These are phyloP conservation scores for Cryptococcus sp. DNA, from an alignment of 1,284 basidiomycete genomes.

Conservation along the genomic window DNA sequence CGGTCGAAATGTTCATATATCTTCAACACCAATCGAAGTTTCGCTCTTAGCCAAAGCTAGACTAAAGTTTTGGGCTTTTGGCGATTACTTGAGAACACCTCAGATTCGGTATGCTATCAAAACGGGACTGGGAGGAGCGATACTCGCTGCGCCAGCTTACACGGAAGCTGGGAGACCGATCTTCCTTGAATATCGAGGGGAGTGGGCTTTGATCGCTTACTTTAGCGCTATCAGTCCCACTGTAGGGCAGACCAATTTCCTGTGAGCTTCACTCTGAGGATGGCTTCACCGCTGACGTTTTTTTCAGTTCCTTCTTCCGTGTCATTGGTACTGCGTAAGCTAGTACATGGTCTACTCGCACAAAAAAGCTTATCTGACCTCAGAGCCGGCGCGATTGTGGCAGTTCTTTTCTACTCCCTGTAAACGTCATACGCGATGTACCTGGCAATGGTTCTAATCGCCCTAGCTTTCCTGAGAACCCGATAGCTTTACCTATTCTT, in stretches of 20 bases:
- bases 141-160: constrained; percentile 81
- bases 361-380: constrained; percentile 7
- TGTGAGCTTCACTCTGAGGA: constrained; percentile 50
- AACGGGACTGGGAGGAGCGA: constrained; percentile 59
- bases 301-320: constrained; percentile 54
- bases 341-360: neutral
- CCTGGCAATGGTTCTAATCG: no score
- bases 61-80: constrained; percentile 69
- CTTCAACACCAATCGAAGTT: constrained; percentile 51
- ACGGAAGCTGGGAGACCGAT: constrained; percentile 68
- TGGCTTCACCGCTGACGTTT: no score
- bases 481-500: constrained; percentile 68
- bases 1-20: constrained; percentile 76
- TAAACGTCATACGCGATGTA: constrained; percentile 7
- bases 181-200: constrained; percentile 76
- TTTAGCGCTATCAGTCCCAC: constrained; percentile 86
- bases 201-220: constrained; percentile 92
- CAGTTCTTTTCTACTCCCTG: constrained; percentile 63
- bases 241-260: constrained; percentile 72
- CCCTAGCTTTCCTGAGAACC: constrained; percentile 64
- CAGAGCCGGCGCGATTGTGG: constrained; percentile 73
- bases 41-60: constrained; percentile 59
- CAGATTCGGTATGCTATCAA: constrained; percentile 87
- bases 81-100: constrained; percentile 63
- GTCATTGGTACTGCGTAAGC: constrained; percentile 75